A percentile compares a stretch with the other conserved stretches of the same genome.
These are phyloP conservation scores for Jamesozyma rosinii DNA, from an alignment of 805 yeast genomes.

Conservation along the genomic window DNA sequence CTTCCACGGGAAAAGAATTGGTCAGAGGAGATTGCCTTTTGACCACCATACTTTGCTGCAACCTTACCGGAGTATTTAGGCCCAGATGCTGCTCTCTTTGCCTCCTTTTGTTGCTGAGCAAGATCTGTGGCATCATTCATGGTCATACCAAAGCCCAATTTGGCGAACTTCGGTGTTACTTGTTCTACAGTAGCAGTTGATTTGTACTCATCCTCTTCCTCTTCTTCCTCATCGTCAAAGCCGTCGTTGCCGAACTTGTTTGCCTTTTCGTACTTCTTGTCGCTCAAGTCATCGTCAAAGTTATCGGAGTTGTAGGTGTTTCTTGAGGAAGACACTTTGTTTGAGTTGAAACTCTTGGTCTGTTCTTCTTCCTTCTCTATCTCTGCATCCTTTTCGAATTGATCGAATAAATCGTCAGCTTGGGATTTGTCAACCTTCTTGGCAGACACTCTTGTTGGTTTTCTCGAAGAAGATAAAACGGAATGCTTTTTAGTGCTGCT, in stretches of 20 bases:
- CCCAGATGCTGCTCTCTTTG: conserved; percentile 39
- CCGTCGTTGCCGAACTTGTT: conserved; percentile 15
- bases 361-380: conserved; percentile 61
- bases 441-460: conserved; percentile 45
- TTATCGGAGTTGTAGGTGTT: conserved; percentile 4
- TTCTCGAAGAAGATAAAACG: conserved; percentile 47
- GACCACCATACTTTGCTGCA: conserved; percentile 69
- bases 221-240: conserved; percentile 8
- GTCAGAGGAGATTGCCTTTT: conserved; percentile 93
- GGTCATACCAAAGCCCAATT: conserved; percentile 85
- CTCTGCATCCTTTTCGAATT: conserved; percentile 69
- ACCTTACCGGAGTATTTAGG: conserved; percentile 67
- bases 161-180: conserved; percentile 62
- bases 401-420: conserved; percentile 45
- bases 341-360: conserved; percentile 6
- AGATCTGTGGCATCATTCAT: conserved; percentile 47
- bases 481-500: conserved; percentile 33
- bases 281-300: conserved; percentile 4
- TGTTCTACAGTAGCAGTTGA: conserved; percentile 17
- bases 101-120: conserved; percentile 33
- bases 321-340: conserved; percentile 1
- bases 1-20: conserved; percentile 85
- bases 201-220: conserved; percentile 5
- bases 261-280: conserved; percentile 9
- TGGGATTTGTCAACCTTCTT: conserved; percentile 49